Conservation (phyloP, 805 yeast genomes). For the Hanseniaspora meyeri region DNA sequence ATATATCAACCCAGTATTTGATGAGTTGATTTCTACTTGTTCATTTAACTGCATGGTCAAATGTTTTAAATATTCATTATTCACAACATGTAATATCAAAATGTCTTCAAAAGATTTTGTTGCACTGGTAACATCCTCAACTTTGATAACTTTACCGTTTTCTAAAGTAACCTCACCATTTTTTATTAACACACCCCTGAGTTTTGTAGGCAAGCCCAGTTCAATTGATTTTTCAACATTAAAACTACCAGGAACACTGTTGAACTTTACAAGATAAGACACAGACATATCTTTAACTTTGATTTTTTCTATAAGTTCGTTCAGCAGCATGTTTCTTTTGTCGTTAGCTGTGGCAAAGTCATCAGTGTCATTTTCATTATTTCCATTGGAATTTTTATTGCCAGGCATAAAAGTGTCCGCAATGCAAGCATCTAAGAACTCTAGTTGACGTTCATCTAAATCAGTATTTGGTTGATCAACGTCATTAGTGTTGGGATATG, state of each 20-base stretch:
- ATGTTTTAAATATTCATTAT: conserved; percentile 32
- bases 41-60: conserved; percentile 23
- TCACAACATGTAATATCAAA: conserved; percentile 64
- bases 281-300: conserved; percentile 32
- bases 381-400: neutral
- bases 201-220: conserved; percentile 59
- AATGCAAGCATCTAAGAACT: conserved; percentile 24
- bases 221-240: conserved; percentile 49
- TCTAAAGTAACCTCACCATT: conserved; percentile 48
- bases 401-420: conserved; percentile 31
- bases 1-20: conserved; percentile 43
- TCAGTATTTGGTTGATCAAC: neutral
- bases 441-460: neutral
- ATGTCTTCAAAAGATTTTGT: conserved; percentile 46
- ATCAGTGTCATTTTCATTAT: neutral
- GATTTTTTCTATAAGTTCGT: neutral
- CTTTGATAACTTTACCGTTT: conserved; percentile 45
- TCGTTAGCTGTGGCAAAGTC: conserved; percentile 26
- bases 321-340: neutral
- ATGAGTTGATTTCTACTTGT: conserved; percentile 16
- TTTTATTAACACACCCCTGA: conserved; percentile 45
- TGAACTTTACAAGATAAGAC: conserved; percentile 54
- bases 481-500: neutral
- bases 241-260: conserved; percentile 68
- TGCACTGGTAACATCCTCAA: conserved; percentile 63